Base-by-base conservation (phyloP, 139 green algal genomes). In the Nannochloris sp. region DNA sequence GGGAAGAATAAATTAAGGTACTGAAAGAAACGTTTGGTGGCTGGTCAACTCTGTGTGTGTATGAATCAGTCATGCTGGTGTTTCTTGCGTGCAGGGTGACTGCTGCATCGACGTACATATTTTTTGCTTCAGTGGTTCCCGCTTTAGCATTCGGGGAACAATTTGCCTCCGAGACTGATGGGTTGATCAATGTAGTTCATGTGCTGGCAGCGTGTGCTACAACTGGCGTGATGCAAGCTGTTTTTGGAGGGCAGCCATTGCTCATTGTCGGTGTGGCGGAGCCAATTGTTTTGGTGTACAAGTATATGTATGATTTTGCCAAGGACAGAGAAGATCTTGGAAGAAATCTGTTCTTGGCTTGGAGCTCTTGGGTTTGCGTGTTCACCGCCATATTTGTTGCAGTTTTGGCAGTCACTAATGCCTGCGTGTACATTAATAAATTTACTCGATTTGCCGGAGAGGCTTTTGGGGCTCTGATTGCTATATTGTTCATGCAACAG, bases 231-330 rank as follows among this genome's bases (percentile, higher is more conserved):
- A 44, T 81, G 5, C 83, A 90, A 76, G 69, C 87, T 1, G 2
- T 96, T 11, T 27, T 91, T 12, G 89, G 89, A 25, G 89, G 89
- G 0, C 89, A 96, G 78, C 89, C 89, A 5, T 69, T 96, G 68
- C 78, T 96, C 4, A 93, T 96, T 51, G 75, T 96, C n/a, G 89
- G 89, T 14, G 89, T 96, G 9, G 84, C 89, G 3, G 85, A 96
- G 71, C 89, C 89, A 1, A 88, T 92, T 43, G 85, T 92, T 1
- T 61, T 95, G n/a, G 81, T 87, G 27, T 95, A 90, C 53, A 64
- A 55, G 49, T 90, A 85, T 74, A 82, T 93, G 81, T 88, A 80
- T 44, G 12, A 72, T 1, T 91, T 85, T 58, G 78, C 77, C 2
- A 59, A 73, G 9, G 61, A 55, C 5, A n/a, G 24, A 37, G 14